A percentile compares a stretch with the other conserved stretches of the same genome.
phyloP scores from a whole-genome alignment of 345 rosid genomes.

The Noccaea caerulescens region DNA sequence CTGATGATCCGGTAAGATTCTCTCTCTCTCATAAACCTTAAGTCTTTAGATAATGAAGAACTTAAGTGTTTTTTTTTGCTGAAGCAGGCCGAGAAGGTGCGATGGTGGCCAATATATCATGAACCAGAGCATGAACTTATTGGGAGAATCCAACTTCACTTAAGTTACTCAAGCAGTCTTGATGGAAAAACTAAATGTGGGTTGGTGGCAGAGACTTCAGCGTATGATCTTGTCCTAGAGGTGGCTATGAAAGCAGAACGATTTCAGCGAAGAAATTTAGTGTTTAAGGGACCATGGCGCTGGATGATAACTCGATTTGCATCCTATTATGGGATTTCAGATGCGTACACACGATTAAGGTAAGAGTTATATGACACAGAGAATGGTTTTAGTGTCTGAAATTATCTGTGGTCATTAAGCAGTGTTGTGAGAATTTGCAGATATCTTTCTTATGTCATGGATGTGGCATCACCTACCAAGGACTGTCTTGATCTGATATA shows the following conservation, averaged over 20 bases:
- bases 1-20: constrained; percentile 72
- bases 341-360: constrained; percentile 87
- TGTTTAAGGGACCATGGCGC: constrained; percentile 82
- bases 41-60: constrained; percentile 23
- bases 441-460: constrained; percentile 95
- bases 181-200: constrained; percentile 87
- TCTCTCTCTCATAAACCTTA: constrained; percentile 7
- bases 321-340: constrained; percentile 88
- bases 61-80: constrained; percentile 20
- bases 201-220: constrained; percentile 94
- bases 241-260: constrained; percentile 85
- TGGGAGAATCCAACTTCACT: constrained; percentile 76
- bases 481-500: constrained; percentile 79
- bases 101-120: constrained; percentile 91
- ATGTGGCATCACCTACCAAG: constrained; percentile 92
- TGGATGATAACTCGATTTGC: constrained; percentile 89
- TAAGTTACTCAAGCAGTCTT: constrained; percentile 71
- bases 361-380: constrained; percentile 36
- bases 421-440: constrained; percentile 49
- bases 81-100: constrained; percentile 73
- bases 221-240: constrained; percentile 87
- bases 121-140: constrained; percentile 96
- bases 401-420: not conserved
- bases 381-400: constrained; percentile 12
- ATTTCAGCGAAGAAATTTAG: constrained; percentile 82